Conservation (phyloP, 345 rosid species). For the sweet orange (Citrus sinensis) region DNA sequence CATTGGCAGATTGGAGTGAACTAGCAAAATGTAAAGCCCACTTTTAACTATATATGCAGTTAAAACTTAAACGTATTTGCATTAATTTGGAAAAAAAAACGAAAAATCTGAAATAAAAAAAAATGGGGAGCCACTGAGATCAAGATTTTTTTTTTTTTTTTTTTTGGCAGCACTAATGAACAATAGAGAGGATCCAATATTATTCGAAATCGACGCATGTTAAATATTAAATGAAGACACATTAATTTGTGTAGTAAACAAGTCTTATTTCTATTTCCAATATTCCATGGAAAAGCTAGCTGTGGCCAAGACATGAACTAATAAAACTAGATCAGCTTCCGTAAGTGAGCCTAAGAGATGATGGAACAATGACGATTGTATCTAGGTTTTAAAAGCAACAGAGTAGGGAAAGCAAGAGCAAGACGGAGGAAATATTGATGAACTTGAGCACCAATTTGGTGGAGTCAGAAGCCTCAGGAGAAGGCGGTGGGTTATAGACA, state of each 20-base stretch:
- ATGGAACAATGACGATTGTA: not conserved
- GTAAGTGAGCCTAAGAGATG: not conserved
- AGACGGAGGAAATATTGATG: not conserved
- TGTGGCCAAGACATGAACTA: not conserved
- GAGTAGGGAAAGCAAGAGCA: not conserved
- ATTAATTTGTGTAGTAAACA: not conserved
- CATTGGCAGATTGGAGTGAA: too few relatives aligned
- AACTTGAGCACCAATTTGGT: not conserved
- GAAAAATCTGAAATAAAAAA: too few relatives aligned
- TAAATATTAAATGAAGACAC: not conserved
- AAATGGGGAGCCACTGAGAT: not conserved
- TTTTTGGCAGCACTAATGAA: not conserved
- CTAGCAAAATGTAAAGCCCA: too few relatives aligned
- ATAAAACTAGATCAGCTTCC: not conserved
- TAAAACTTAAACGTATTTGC: too few relatives aligned
- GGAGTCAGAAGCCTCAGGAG: not conserved
- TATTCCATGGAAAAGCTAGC: not conserved
- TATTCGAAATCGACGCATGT: not conserved
- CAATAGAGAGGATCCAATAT: not conserved
- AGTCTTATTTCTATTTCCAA: not conserved
- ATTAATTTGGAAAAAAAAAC: too few relatives aligned
- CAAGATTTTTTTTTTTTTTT: not conserved
- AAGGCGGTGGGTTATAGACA: slow-evolving; percentile 23
- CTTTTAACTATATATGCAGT: too few relatives aligned
- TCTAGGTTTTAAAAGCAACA: not conserved